Conservation (phyloP, 2,329 filamentous ascomycete species). For the Fusarium torreyae region DNA sequence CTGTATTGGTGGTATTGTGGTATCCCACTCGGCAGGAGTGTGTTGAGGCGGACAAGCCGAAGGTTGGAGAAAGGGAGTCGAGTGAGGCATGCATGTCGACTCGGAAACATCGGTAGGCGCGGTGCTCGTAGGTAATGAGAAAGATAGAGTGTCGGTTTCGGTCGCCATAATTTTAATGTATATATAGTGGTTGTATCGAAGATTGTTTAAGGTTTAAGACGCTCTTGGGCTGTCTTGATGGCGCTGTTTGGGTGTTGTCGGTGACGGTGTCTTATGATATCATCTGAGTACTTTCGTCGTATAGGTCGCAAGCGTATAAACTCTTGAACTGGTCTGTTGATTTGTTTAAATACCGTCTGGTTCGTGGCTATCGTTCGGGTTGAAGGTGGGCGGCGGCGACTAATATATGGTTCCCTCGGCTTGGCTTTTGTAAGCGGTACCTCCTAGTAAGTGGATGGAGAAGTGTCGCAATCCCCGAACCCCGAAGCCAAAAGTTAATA, state of each 20-base stretch:
- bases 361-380: constrained; percentile 6
- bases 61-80: constrained; percentile 34
- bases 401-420: constrained; percentile 31
- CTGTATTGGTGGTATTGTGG: constrained; percentile 43
- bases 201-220: constrained; percentile 13
- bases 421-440: constrained; percentile 41
- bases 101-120: constrained; percentile 52
- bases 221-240: constrained; percentile 24
- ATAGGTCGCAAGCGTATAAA: neutral
- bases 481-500: constrained; percentile 30
- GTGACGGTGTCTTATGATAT: constrained; percentile 23
- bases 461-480: constrained; percentile 40
- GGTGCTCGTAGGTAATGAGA: constrained; percentile 53
- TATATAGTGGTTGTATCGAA: constrained; percentile 2
- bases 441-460: constrained; percentile 19
- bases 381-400: constrained; percentile 27
- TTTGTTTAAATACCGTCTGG: constrained; percentile 5
- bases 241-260: constrained; percentile 1
- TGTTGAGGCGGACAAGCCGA: constrained; percentile 32
- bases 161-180: constrained; percentile 48
- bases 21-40: constrained; percentile 52
- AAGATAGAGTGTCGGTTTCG: constrained; percentile 53
- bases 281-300: constrained; percentile 24
- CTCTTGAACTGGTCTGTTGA: constrained; percentile 1
- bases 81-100: constrained; percentile 48